Conservation (phyloP, 441 rosid species). For the Syzygium malaccense region DNA sequence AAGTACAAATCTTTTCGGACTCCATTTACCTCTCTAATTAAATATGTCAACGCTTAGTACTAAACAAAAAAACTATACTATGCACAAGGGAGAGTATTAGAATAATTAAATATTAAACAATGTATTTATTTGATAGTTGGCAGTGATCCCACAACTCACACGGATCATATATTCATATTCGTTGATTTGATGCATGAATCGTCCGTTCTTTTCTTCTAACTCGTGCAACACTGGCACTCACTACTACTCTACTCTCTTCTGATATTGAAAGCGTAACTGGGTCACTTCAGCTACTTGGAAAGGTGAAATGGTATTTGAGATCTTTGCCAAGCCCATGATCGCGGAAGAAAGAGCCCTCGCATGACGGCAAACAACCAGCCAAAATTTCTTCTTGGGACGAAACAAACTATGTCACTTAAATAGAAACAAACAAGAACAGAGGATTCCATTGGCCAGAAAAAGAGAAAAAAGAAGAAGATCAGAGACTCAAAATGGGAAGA, state of each 20-base stretch:
- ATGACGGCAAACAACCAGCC: neutral
- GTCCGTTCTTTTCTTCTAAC: neutral
- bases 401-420: neutral
- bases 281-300: neutral
- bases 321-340: neutral
- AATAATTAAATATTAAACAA: too few relatives aligned
- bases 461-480: neutral
- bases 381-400: neutral
- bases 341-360: neutral
- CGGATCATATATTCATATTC: neutral
- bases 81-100: too few relatives aligned
- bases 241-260: neutral
- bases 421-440: neutral
- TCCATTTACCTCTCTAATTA: too few relatives aligned
- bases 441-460: neutral
- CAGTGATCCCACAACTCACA: too few relatives aligned
- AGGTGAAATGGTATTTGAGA: neutral
- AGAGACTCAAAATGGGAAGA: neutral
- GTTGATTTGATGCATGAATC: neutral
- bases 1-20: too few relatives aligned
- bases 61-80: too few relatives aligned
- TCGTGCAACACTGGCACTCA: neutral
- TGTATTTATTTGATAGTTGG: too few relatives aligned
- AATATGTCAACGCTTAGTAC: too few relatives aligned
- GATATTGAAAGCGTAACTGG: neutral